These are phyloP conservation scores for Durotheca rogersii DNA, from an alignment of 495 filamentous ascomycete species.

Conservation along the genomic window DNA sequence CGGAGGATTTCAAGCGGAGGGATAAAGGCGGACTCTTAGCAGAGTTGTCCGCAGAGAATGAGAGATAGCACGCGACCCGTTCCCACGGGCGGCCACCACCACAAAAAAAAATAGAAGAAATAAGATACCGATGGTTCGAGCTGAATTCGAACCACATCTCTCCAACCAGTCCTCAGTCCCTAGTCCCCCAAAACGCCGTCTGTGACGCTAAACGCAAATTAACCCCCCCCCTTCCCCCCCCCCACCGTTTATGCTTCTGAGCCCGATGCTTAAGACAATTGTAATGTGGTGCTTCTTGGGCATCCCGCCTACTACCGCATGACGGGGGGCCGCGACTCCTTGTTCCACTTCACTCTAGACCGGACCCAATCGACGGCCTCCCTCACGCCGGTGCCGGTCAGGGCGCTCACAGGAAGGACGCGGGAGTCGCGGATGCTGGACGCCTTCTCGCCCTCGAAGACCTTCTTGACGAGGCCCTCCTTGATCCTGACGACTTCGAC, in stretches of 20 bases:
- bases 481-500: slow-evolving; percentile 97
- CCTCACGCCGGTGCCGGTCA: slow-evolving; percentile 86
- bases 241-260: too few species aligned
- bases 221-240: too few species aligned
- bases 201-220: slow-evolving; percentile 30
- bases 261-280: too few species aligned
- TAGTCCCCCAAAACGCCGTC: slow-evolving; percentile 27
- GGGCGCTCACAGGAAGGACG: slow-evolving; percentile 86
- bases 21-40: slow-evolving; percentile 73
- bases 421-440: slow-evolving; percentile 81
- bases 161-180: slow-evolving; percentile 12
- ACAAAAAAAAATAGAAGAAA: too few species aligned
- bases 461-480: slow-evolving; percentile 88
- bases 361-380: slow-evolving; percentile 97
- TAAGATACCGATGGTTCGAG: slow-evolving; percentile 36
- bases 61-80: slow-evolving; percentile 43
- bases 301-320: slow-evolving; percentile 82
- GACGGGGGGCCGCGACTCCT: slow-evolving; percentile 84
- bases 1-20: slow-evolving; percentile 72
- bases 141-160: slow-evolving; percentile 20
- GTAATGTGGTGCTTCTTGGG: too few species aligned
- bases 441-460: slow-evolving; percentile 91
- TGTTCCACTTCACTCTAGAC: slow-evolving; percentile 91
- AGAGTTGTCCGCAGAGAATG: slow-evolving; percentile 84
- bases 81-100: slow-evolving; percentile 27